Conservation (phyloP, 306 rosid genomes). For the Rosa lucieae region DNA sequence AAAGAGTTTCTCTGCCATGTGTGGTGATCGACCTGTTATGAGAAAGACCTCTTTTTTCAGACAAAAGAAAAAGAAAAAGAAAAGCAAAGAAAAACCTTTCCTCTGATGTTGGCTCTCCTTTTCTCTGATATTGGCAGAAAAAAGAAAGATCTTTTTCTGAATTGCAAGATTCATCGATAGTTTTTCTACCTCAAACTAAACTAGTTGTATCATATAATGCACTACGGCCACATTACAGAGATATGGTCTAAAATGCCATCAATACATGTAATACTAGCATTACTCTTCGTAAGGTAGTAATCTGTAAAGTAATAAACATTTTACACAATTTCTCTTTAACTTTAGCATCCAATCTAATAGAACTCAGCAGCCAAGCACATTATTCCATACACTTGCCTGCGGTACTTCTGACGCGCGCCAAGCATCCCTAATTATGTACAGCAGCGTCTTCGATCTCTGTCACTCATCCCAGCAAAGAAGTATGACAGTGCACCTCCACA, state of each 20-base stretch:
- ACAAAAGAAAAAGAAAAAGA: not conserved
- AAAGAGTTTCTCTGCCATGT: not conserved
- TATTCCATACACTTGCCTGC: not conserved
- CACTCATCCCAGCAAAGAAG: constrained; percentile 56
- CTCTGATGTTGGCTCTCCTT: not conserved
- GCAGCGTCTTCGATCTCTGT: not conserved
- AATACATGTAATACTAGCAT: not conserved
- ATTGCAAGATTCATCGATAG: not conserved
- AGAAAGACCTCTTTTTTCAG: not conserved
- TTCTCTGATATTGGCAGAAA: not conserved
- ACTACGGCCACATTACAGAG: not conserved
- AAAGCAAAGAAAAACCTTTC: not conserved
- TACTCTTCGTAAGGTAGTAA: not conserved
- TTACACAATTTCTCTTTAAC: not conserved
- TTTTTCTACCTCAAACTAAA: not conserved
- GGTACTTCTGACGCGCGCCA: not conserved
- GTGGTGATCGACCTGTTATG: not conserved
- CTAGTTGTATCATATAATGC: not conserved
- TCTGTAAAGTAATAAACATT: not conserved
- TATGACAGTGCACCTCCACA: constrained; percentile 58
- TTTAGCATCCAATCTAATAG: constrained; percentile 4
- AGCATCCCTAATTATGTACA: not conserved
- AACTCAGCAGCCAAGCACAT: constrained; percentile 4
- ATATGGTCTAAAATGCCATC: not conserved
- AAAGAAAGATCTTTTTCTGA: not conserved